Base-by-base conservation (phyloP, 2,329 filamentous ascomycete genomes). In the Fusarium lateritium region DNA sequence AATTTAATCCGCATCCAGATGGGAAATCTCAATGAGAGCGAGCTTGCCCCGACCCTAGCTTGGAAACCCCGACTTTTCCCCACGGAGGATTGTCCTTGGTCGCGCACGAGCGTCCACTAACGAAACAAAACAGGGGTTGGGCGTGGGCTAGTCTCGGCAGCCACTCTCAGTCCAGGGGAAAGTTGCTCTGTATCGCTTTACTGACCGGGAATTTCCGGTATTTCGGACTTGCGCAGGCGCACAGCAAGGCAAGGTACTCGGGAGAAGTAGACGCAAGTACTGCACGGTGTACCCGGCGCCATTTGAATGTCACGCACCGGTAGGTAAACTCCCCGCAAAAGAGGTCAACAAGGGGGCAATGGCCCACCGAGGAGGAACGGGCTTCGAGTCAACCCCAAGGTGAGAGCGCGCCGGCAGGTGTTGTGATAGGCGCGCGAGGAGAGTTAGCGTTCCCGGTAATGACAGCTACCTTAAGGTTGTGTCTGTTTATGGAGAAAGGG, bases 21-120 rank as follows among this genome's bases (percentile, higher is more conserved):
- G 40, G 10, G 10, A 43, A 43, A 65, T 55, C 42, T 33, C 26
- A 38, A 49, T 38, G 44, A 70, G 45, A 56, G 60, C 52, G 50
- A 63, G 45, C 47, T 67, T 53, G 45, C 66, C 51, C 46, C 62
- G 67, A 64, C 58, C 58, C 53, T 62, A 67, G 67, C 51, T 50
- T 39, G 7, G 21, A 54, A 70, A 68, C 67, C 67, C 67, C 67
- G 67, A 70, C 54, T 68, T 70, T 70, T 70, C 67, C 67, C 67
- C 67, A 70, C 67, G 64, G 54, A 59, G 47, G 43, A 55, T 44
- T 60, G 36, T 40, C 46, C 28, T 56, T 53, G 34, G 17, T 39
- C 39, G 40, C 39, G 45, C 43, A 55, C 39, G 59, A 55, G 47
- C 65, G 46, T 31, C 56, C 44, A 42, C 63, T 44, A 38, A 45